Percentiles rank a stretch among this genome's conserved stretches.
Conservation (phyloP, 2,329 filamentous ascomycete species). For the Scolecobasidium constrictum region DNA sequence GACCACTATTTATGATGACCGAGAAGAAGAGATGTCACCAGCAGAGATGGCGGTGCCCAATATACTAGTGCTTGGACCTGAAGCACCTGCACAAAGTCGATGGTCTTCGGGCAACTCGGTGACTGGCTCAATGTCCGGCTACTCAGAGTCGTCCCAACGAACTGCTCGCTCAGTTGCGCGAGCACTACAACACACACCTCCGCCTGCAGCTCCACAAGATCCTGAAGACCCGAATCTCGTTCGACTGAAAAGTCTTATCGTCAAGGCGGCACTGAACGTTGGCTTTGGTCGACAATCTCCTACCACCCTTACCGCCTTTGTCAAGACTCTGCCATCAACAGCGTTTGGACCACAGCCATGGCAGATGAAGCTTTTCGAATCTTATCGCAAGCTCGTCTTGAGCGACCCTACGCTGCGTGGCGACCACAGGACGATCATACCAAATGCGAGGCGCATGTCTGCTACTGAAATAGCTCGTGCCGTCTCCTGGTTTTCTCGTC, state of each 20-base stretch:
- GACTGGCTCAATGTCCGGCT: slow-evolving; percentile 68
- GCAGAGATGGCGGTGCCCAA: slow-evolving; percentile 71
- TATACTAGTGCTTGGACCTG: slow-evolving; percentile 74
- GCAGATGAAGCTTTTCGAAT: slow-evolving; percentile 61
- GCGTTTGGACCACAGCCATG: slow-evolving; percentile 65
- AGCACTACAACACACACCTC: slow-evolving; percentile 4
- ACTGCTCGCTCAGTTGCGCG: slow-evolving; percentile 38
- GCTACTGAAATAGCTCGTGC: slow-evolving; percentile 72
- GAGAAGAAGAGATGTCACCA: slow-evolving; percentile 59
- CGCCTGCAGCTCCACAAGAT: slow-evolving; percentile 17
- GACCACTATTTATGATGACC: slow-evolving; percentile 91
- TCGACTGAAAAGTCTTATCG: slow-evolving; percentile 65
- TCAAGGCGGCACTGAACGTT: slow-evolving; percentile 77
- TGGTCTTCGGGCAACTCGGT: slow-evolving; percentile 72
- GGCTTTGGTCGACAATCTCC: slow-evolving; percentile 55
- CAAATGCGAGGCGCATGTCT: slow-evolving; percentile 41
- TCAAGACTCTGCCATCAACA: slow-evolving; percentile 62
- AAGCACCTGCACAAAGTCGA: slow-evolving; percentile 33
- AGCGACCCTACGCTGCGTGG: slow-evolving; percentile 57
- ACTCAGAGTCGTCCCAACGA: slow-evolving; percentile 41
- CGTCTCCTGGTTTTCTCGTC: slow-evolving; percentile 63
- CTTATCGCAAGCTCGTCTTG: slow-evolving; percentile 70
- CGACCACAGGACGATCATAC: slow-evolving; percentile 25
- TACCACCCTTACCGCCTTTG: slow-evolving; percentile 58
- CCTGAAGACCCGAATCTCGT: slow-evolving; percentile 67